A percentile compares a stretch with the other conserved stretches of the same genome.
phyloP scores from a whole-genome alignment of 192 early-diverging fungal species.

The Linnemannia elongata region DNA sequence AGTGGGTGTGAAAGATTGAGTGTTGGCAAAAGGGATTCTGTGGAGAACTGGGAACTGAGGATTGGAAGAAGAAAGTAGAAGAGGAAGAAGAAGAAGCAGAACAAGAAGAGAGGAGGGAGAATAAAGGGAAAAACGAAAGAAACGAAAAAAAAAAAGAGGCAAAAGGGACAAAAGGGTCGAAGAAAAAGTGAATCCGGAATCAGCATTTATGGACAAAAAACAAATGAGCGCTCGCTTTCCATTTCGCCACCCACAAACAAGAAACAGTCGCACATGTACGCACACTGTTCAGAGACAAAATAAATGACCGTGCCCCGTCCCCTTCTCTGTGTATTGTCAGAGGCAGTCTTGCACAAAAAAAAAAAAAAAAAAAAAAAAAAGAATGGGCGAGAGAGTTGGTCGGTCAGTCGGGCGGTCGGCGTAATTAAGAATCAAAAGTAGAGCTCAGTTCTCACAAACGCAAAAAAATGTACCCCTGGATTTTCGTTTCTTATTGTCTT shows the following conservation, averaged over 20 bases:
- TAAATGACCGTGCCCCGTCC: neutral
- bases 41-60: neutral
- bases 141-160: neutral
- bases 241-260: neutral
- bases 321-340: neutral
- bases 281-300: neutral
- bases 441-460: neutral
- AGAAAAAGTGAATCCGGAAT: neutral
- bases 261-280: neutral
- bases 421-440: slow-evolving; percentile 10
- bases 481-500: neutral
- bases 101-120: too few species aligned
- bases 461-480: slow-evolving; percentile 12
- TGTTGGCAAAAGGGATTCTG: neutral
- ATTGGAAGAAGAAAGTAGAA: neutral
- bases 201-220: neutral
- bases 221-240: neutral
- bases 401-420: neutral
- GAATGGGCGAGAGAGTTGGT: neutral
- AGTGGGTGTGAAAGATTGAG: neutral
- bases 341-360: neutral
- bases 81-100: neutral
- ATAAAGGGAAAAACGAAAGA: neutral
- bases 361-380: neutral
- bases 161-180: neutral